A percentile compares a stretch with the other conserved stretches of the same genome.
Conservation (phyloP, 139 green algal genomes). For the Coelastrella sp. region DNA sequence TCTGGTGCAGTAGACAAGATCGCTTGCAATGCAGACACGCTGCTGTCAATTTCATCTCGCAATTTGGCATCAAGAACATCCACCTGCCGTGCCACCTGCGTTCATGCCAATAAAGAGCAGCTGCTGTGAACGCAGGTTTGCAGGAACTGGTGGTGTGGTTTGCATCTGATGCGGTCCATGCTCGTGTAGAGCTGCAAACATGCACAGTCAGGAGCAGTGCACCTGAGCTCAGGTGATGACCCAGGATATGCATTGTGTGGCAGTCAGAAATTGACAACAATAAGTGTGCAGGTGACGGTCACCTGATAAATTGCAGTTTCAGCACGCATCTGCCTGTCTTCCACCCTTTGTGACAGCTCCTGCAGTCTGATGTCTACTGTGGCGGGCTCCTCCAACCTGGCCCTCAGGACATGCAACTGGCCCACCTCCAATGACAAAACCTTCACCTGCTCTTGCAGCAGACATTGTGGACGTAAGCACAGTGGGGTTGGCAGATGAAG, state of each 20-base stretch:
- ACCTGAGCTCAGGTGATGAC: too few species aligned
- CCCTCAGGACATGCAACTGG: constrained; percentile 8
- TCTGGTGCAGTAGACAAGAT: constrained; percentile 41
- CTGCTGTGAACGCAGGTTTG: background rate
- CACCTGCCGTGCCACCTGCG: constrained; percentile 65
- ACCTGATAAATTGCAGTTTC: constrained; percentile 38
- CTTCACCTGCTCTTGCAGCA: background rate
- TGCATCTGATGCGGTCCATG: background rate
- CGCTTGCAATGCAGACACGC: constrained; percentile 52
- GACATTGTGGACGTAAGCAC: too few species aligned
- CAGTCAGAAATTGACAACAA: background rate
- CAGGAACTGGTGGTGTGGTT: background rate
- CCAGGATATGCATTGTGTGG: too few species aligned
- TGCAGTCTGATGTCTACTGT: background rate
- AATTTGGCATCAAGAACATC: constrained; percentile 60
- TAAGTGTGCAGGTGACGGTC: background rate
- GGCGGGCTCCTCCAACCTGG: background rate
- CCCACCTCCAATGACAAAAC: background rate
- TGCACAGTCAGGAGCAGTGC: background rate
- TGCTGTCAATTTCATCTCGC: constrained; percentile 57
- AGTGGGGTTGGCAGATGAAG: too few species aligned
- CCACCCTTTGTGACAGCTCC: constrained; percentile 49
- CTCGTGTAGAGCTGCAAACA: background rate
- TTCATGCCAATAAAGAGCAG: background rate
- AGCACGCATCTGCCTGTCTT: constrained; percentile 30